A percentile compares a stretch with the other conserved stretches of the same genome.
Evolutionary conservation across 371 early-diverging fungal genomes (phyloP).

Genomic region (Apophysomyces ossiformis): DNA sequence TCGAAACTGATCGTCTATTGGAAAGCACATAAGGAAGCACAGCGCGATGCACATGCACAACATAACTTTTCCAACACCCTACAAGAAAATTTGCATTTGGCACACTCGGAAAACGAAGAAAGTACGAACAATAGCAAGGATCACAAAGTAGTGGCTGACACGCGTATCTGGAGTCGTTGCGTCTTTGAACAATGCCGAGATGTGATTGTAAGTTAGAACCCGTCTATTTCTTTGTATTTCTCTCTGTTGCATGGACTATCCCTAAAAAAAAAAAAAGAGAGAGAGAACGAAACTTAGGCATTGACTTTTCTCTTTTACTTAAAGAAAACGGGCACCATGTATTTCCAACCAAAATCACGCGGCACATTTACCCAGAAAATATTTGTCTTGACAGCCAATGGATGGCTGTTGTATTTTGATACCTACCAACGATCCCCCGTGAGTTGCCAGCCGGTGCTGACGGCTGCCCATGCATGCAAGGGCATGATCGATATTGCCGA

Average conservation of each 20-base stretch:
- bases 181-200: constrained; percentile 45
- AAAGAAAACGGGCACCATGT: constrained; percentile 63
- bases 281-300: too few species aligned
- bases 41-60: constrained; percentile 39
- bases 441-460: constrained; percentile 31
- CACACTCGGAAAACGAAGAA: not conserved
- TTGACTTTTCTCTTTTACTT: too few species aligned
- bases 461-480: constrained; percentile 41
- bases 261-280: too few species aligned
- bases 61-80: constrained; percentile 20
- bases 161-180: constrained; percentile 64
- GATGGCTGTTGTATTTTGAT: constrained; percentile 54
- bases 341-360: constrained; percentile 51
- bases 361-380: constrained; percentile 58
- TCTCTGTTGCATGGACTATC: not conserved
- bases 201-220: constrained; percentile 33
- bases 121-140: constrained; percentile 6
- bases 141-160: constrained; percentile 33
- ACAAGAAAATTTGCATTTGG: constrained; percentile 20
- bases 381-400: constrained; percentile 53
- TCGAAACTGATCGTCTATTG: constrained; percentile 54
- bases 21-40: constrained; percentile 53
- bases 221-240: not conserved
- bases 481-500: constrained; percentile 53
- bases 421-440: constrained; percentile 39